These are phyloP conservation scores for Casuarina glauca DNA, from an alignment of 306 rosid genomes.

Conservation along the genomic window DNA sequence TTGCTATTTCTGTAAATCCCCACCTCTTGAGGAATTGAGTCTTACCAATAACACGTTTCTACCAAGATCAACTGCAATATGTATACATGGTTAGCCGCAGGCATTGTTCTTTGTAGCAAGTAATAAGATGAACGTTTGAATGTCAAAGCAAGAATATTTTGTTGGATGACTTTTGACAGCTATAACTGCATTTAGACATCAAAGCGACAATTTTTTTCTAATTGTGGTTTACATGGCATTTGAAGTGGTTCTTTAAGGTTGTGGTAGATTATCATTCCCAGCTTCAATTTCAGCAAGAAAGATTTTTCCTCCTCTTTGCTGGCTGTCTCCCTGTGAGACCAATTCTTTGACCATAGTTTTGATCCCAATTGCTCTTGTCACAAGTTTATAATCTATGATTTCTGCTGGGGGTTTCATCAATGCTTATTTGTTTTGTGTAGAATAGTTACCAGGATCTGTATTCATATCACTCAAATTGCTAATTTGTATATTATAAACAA, in stretches of 20 bases:
- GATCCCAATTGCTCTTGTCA: neutral
- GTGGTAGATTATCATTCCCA: neutral
- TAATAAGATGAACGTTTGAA: neutral
- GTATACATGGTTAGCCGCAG: constrained; percentile 5
- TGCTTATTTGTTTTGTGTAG: neutral
- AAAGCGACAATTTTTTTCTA: neutral
- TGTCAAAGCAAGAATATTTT: too few species aligned
- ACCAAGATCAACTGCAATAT: constrained; percentile 9
- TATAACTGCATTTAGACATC: neutral
- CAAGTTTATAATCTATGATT: neutral
- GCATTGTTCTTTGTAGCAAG: neutral
- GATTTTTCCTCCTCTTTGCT: neutral
- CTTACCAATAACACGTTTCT: constrained; percentile 2
- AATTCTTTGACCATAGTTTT: neutral
- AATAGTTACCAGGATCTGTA: neutral
- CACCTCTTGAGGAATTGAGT: neutral
- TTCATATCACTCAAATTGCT: neutral
- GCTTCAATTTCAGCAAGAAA: neutral
- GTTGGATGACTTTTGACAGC: neutral
- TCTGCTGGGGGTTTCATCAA: neutral
- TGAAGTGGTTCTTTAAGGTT: neutral
- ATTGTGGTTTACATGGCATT: neutral
- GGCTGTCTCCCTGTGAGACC: neutral
- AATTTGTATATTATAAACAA: neutral
- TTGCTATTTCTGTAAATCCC: neutral